Percentiles rank a stretch among this genome's conserved stretches.
phyloP scores from a whole-genome alignment of 129 eudicot species.

The Ambrosia artemisiifolia region DNA sequence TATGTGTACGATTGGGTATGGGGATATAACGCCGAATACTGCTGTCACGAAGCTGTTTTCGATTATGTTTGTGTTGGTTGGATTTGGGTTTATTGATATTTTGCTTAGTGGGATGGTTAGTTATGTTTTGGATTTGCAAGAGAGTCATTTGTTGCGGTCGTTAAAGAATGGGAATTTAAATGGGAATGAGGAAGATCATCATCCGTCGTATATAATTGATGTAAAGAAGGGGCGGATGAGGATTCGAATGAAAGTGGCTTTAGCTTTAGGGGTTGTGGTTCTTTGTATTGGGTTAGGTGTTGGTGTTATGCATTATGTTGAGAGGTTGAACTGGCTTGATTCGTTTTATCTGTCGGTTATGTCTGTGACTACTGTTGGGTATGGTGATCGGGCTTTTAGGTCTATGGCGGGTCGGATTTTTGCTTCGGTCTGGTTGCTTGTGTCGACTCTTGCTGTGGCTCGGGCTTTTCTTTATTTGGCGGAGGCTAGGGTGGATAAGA shows the following conservation, averaged over 20 bases:
- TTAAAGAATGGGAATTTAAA: constrained; percentile 31
- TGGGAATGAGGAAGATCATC: constrained; percentile 25
- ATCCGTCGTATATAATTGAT: constrained; percentile 59
- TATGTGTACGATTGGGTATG: constrained; percentile 97
- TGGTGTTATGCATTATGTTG: constrained; percentile 78
- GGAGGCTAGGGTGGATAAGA: constrained; percentile 91
- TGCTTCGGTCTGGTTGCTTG: constrained; percentile 95
- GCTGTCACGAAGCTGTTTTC: constrained; percentile 65
- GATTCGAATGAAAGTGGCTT: constrained; percentile 88
- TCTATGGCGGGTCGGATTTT: constrained; percentile 74
- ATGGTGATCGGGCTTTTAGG: constrained; percentile 82
- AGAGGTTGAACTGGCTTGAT: constrained; percentile 73
- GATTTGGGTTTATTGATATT: constrained; percentile 90
- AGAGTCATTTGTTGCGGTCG: constrained; percentile 61
- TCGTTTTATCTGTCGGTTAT: constrained; percentile 87
- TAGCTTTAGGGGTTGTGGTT: constrained; percentile 88
- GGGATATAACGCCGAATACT: constrained; percentile 83
- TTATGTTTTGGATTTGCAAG: constrained; percentile 92
- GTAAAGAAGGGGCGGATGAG: constrained; percentile 93
- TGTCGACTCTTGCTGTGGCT: constrained; percentile 95
- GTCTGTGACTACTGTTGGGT: constrained; percentile 97
- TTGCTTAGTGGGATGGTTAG: constrained; percentile 90
- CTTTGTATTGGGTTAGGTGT: constrained; percentile 87
- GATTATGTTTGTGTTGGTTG: constrained; percentile 78
- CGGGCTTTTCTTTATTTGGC: constrained; percentile 97